These are phyloP conservation scores for Cryptosporidium meleagridis DNA, from an alignment of 169 alveolate genomes.

Conservation along the genomic window DNA sequence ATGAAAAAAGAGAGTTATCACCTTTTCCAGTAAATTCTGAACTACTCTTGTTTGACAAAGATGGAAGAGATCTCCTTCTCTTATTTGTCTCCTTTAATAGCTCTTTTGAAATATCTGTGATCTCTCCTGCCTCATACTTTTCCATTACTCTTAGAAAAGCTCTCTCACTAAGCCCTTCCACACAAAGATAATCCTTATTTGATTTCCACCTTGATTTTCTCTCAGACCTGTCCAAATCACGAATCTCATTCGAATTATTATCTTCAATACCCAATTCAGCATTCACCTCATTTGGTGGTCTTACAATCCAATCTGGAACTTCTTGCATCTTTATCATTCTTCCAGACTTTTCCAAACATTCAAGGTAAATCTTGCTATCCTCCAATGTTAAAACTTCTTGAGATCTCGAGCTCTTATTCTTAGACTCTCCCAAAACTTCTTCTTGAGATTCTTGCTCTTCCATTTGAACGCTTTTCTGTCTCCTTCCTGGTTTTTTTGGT, in stretches of 20 bases:
- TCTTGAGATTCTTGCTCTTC: conserved; percentile 1
- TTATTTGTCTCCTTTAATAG: conserved; percentile 30
- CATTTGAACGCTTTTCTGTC: conserved; percentile 8
- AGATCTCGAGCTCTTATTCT: background rate
- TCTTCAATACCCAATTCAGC: conserved; percentile 57
- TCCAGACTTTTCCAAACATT: conserved; percentile 44
- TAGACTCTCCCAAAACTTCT: background rate
- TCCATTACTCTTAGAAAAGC: conserved; percentile 58
- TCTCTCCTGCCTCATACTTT: conserved; percentile 52
- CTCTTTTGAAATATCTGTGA: conserved; percentile 29
- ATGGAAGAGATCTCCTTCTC: conserved; percentile 20
- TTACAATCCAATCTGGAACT: conserved; percentile 69
- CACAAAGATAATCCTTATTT: conserved; percentile 41
- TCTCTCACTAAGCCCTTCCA: conserved; percentile 64
- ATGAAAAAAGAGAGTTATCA: background rate
- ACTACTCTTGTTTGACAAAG: background rate
- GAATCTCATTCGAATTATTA: background rate
- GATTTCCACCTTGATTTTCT: conserved; percentile 69
- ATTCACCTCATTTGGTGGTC: conserved; percentile 68
- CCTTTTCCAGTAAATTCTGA: background rate
- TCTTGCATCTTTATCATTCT: conserved; percentile 49
- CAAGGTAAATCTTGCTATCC: conserved; percentile 31
- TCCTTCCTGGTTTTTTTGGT: conserved; percentile 66
- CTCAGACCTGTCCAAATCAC: conserved; percentile 26
- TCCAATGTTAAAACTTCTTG: conserved; percentile 5